Percentiles rank a stretch among this genome's conserved stretches.
Evolutionary conservation across 495 filamentous ascomycete species (phyloP).

Genomic region (Cladorrhinum samala): DNA sequence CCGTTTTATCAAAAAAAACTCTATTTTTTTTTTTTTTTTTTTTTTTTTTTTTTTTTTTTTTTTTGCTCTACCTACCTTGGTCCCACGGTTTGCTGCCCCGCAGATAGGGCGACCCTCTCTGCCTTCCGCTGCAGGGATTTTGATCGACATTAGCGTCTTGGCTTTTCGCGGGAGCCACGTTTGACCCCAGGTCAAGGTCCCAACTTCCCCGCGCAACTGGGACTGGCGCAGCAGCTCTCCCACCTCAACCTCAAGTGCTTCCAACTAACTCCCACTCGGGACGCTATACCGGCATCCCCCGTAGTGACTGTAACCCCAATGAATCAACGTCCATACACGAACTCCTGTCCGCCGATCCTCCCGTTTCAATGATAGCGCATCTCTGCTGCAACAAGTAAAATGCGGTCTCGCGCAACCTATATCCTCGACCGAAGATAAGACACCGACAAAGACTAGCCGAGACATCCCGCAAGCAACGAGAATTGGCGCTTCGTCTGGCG

Average conservation of each 20-base stretch:
- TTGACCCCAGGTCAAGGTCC: background rate
- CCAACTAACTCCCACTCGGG: no score
- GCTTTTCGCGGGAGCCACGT: background rate
- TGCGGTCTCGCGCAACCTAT: conserved; percentile 2
- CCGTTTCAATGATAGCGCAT: background rate
- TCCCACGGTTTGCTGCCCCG: background rate
- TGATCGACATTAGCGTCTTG: background rate
- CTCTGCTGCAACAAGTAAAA: background rate
- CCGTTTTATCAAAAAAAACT: background rate
- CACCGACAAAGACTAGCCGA: background rate
- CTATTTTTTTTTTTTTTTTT: background rate
- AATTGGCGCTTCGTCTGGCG: no score
- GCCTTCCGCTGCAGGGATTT: background rate
- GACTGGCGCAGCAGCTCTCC: no score
- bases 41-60: background rate
- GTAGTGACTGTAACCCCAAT: no score
- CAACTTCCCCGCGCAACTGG: no score
- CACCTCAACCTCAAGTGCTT: no score
- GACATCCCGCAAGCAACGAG: conserved; percentile 16
- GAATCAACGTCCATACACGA: background rate
- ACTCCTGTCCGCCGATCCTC: no score
- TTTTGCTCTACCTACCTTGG: no score
- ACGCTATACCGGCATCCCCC: no score
- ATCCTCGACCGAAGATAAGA: background rate
- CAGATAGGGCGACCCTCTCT: background rate